A percentile compares a stretch with the other conserved stretches of the same genome.
Evolutionary conservation across 2,329 filamentous ascomycete species (phyloP).

Genomic region (Pseudocercospora fijiensis): DNA sequence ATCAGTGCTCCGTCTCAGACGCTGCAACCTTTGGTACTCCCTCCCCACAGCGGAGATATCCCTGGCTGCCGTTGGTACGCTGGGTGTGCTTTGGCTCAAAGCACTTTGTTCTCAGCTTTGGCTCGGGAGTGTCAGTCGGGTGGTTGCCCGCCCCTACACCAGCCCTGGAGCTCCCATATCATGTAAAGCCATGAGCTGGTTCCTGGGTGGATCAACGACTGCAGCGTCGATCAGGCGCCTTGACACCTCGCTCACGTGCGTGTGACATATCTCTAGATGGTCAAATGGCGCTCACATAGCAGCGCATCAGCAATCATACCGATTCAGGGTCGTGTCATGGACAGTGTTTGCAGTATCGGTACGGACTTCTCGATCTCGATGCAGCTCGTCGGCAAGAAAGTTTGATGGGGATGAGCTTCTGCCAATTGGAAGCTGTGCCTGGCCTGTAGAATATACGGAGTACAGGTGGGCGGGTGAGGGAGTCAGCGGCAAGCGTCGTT

Average conservation of each 20-base stretch:
- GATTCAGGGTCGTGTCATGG: not conserved
- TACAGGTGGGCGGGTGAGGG: not conserved
- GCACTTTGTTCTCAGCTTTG: no score
- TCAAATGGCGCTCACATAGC: not conserved
- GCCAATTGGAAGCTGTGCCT: not conserved
- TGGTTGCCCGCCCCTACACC: not conserved
- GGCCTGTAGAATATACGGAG: no score
- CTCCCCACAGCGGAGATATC: not conserved
- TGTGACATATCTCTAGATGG: not conserved
- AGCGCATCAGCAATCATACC: not conserved
- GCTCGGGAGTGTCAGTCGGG: no score
- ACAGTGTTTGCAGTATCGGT: not conserved
- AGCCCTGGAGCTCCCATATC: not conserved
- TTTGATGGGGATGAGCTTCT: not conserved
- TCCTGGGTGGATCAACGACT: not conserved
- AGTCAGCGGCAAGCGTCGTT: conserved; percentile 3
- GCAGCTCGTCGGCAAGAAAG: not conserved
- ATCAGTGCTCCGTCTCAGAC: no score
- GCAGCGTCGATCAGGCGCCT: conserved; percentile 1
- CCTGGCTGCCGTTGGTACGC: not conserved
- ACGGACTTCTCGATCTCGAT: not conserved
- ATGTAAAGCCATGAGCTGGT: not conserved
- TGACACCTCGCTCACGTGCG: not conserved
- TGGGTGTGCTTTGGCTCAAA: not conserved
- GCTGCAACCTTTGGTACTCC: no score